phyloP scores from a whole-genome alignment of 1,284 basidiomycete genomes.

The Fistulina hepatica region DNA sequence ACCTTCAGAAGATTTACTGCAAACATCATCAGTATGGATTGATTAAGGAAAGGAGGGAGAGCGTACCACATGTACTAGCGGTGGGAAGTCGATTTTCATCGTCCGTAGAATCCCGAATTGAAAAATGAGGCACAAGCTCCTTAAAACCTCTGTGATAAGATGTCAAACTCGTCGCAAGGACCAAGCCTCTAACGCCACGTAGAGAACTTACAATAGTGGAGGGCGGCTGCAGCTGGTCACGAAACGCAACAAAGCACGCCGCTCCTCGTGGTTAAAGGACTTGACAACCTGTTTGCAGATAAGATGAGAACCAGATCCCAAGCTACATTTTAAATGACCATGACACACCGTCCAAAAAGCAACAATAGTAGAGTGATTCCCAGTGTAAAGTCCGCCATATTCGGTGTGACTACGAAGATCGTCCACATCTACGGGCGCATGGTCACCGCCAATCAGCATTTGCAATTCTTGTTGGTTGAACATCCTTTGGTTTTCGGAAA shows the following conservation, averaged over 20 bases:
- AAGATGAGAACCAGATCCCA: slow-evolving; percentile 4
- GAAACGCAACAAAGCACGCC: slow-evolving; percentile 67
- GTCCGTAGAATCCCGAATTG: slow-evolving; percentile 66
- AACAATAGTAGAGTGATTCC: slow-evolving; percentile 57
- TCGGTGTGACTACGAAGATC: slow-evolving; percentile 68
- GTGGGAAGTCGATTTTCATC: slow-evolving; percentile 75
- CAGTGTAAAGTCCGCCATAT: slow-evolving; percentile 69
- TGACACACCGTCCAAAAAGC: slow-evolving; percentile 65
- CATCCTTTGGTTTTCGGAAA: slow-evolving; percentile 48
- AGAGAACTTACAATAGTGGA: slow-evolving; percentile 56
- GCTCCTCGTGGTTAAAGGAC: slow-evolving; percentile 63
- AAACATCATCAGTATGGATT: neutral
- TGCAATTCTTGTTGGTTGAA: slow-evolving; percentile 92
- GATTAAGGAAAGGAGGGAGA: slow-evolving; percentile 42
- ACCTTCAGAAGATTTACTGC: too few relatives aligned
- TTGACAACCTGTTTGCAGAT: slow-evolving; percentile 47
- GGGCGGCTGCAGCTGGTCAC: slow-evolving; percentile 88
- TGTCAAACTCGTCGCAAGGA: slow-evolving; percentile 1
- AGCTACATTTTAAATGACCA: slow-evolving; percentile 6
- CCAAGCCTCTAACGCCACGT: neutral
- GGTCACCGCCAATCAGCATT: slow-evolving; percentile 75
- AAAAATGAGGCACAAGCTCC: slow-evolving; percentile 77
- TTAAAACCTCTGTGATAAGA: slow-evolving; percentile 61
- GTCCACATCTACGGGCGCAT: slow-evolving; percentile 72
- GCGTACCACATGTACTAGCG: slow-evolving; percentile 77